Percentiles rank a stretch among this genome's conserved stretches.
These are phyloP conservation scores for Sphaerobolus stellatus DNA, from an alignment of 1,284 basidiomycete genomes.

Conservation along the genomic window DNA sequence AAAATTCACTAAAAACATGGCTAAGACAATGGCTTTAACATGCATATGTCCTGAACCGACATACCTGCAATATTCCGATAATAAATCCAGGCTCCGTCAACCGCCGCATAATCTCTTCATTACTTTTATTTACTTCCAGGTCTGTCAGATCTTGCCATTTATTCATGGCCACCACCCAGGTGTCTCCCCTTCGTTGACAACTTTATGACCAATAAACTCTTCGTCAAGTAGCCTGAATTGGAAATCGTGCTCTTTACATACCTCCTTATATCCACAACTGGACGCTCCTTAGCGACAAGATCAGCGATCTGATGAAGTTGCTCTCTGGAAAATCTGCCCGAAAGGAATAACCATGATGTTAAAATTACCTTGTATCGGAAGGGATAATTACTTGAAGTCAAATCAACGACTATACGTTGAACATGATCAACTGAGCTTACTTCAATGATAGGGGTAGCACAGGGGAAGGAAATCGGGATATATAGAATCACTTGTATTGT, in stretches of 20 bases:
- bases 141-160: constrained; percentile 98
- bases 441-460: too few relatives aligned
- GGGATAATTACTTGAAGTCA: constrained; percentile 4
- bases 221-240: too few relatives aligned
- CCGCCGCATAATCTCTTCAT: neutral
- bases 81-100: constrained; percentile 67
- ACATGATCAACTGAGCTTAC: constrained; percentile 4
- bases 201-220: too few relatives aligned
- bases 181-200: constrained; percentile 75
- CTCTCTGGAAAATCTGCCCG: constrained; percentile 73
- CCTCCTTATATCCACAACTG: constrained; percentile 95
- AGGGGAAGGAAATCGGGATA: neutral
- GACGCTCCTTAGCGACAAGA: constrained; percentile 78
- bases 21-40: neutral
- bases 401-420: too few relatives aligned
- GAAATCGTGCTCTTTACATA: constrained; percentile 17
- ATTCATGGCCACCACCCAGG: constrained; percentile 98
- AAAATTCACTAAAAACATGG: constrained; percentile 73
- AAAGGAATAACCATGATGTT: constrained; percentile 93
- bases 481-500: too few relatives aligned
- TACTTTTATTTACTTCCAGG: constrained; percentile 88
- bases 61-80: constrained; percentile 78
- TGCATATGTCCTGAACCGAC: constrained; percentile 8
- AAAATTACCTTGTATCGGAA: constrained; percentile 77
- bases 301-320: constrained; percentile 65